Evolutionary conservation across 495 filamentous ascomycete species (phyloP).

Genomic region (Physcia stellaris): DNA sequence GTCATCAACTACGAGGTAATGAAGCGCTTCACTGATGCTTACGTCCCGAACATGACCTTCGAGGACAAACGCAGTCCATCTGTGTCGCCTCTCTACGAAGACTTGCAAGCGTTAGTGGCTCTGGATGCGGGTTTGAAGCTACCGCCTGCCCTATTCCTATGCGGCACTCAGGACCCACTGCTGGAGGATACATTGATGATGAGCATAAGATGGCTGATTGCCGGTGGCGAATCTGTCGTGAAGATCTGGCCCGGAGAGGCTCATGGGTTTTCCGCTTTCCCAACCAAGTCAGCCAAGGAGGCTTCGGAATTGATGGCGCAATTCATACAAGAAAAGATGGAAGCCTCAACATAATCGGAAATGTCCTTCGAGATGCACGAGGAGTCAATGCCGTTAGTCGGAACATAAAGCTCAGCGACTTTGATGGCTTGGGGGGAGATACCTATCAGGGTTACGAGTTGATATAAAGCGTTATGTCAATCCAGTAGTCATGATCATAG

Average conservation of each 20-base stretch:
- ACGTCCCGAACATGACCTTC: slow-evolving; percentile 25
- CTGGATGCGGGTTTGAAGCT: slow-evolving; percentile 26
- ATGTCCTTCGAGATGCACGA: too few species aligned
- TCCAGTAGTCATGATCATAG: too few species aligned
- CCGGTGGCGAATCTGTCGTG: slow-evolving; percentile 32
- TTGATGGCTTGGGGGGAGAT: too few species aligned
- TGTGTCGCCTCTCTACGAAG: slow-evolving; percentile 31
- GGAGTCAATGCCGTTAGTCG: too few species aligned
- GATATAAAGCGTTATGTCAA: too few species aligned
- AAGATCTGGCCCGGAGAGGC: slow-evolving; percentile 39
- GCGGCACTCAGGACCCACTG: slow-evolving; percentile 38
- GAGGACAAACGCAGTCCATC: slow-evolving; percentile 22
- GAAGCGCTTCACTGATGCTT: slow-evolving; percentile 26
- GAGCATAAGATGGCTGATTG: slow-evolving; percentile 35
- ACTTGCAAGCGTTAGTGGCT: too few species aligned
- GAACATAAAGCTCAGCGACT: too few species aligned
- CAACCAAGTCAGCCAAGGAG: too few species aligned
- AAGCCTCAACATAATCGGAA: too few species aligned
- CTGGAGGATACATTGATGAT: slow-evolving; percentile 43
- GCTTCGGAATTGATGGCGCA: too few species aligned
- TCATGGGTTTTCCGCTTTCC: slow-evolving; percentile 32
- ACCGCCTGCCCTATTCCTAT: slow-evolving; percentile 37
- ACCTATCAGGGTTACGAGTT: too few species aligned
- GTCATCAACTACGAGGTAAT: slow-evolving; percentile 27
- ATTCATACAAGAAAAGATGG: too few species aligned